These are phyloP conservation scores for Apophysomyces trapeziformis DNA, from an alignment of 371 early-diverging fungal genomes.

Conservation along the genomic window DNA sequence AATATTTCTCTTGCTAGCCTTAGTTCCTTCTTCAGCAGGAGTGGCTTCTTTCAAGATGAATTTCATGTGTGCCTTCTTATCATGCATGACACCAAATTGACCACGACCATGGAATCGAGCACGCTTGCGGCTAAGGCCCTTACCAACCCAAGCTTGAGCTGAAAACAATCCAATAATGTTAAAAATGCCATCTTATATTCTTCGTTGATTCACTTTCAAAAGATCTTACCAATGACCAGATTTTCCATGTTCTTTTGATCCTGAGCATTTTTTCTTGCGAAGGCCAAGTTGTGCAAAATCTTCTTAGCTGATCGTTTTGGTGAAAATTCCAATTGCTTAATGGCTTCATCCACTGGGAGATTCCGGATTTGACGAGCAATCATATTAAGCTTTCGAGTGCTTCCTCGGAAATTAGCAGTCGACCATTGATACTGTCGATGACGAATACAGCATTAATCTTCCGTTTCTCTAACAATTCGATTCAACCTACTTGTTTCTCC, in stretches of 20 bases:
- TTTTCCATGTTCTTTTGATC: conserved; percentile 73
- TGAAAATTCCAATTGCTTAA: conserved; percentile 87
- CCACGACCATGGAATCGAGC: conserved; percentile 84
- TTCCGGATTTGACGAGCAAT: conserved; percentile 87
- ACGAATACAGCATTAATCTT: background rate
- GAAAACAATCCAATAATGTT: conserved; percentile 10
- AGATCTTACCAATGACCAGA: conserved; percentile 48
- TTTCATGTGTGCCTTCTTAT: conserved; percentile 83
- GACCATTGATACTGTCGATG: conserved; percentile 64
- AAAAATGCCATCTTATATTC: background rate
- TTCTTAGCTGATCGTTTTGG: conserved; percentile 77
- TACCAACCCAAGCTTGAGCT: conserved; percentile 90
- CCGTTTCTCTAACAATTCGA: background rate
- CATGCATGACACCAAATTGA: conserved; percentile 79
- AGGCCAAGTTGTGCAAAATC: conserved; percentile 72
- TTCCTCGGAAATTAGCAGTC: conserved; percentile 73
- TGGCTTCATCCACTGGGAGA: conserved; percentile 79
- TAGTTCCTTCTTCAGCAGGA: conserved; percentile 17
- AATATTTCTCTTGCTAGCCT: conserved; percentile 51
- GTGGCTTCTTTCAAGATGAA: conserved; percentile 72
- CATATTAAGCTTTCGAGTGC: conserved; percentile 83
- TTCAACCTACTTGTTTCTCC: conserved; percentile 46
- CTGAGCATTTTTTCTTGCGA: conserved; percentile 74
- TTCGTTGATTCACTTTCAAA: background rate
- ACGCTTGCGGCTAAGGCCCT: conserved; percentile 74